Evolutionary conservation across 2,329 filamentous ascomycete genomes (phyloP).

Genomic region (Shiraia sp.): DNA sequence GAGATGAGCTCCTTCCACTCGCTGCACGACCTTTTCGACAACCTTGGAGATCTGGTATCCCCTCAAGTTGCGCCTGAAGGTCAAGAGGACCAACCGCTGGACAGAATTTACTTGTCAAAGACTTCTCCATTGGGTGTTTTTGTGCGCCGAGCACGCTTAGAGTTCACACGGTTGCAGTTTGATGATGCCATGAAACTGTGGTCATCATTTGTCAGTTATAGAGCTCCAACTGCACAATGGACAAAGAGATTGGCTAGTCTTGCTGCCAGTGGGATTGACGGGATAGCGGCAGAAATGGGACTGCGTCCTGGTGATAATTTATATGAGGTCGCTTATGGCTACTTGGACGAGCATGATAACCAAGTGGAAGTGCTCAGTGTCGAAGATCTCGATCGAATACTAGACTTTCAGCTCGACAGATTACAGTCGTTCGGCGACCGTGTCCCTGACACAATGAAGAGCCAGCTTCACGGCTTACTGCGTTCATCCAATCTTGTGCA

Average conservation of each 20-base stretch:
- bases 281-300: constrained; percentile 63
- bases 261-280: constrained; percentile 54
- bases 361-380: constrained; percentile 62
- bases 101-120: constrained; percentile 65
- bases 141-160: constrained; percentile 73
- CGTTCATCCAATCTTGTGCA: constrained; percentile 69
- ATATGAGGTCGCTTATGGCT: constrained; percentile 56
- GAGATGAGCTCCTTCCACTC: constrained; percentile 78
- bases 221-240: constrained; percentile 73
- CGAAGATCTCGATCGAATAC: constrained; percentile 76
- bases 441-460: constrained; percentile 73
- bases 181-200: constrained; percentile 78
- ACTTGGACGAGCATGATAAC: constrained; percentile 48
- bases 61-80: constrained; percentile 45
- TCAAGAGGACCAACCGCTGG: constrained; percentile 25
- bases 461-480: constrained; percentile 71
- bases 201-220: constrained; percentile 79
- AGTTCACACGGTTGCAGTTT: constrained; percentile 81
- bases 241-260: constrained; percentile 47
- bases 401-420: constrained; percentile 87
- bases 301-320: constrained; percentile 56
- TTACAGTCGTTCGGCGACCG: constrained; percentile 85
- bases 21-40: constrained; percentile 75
- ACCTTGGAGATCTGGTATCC: constrained; percentile 59
- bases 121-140: constrained; percentile 83